Evolutionary conservation across 2,329 filamentous ascomycete species (phyloP), one percentile per base, ranked within the genome.

Genomic region (Hymenoscyphus linearis): DNA sequence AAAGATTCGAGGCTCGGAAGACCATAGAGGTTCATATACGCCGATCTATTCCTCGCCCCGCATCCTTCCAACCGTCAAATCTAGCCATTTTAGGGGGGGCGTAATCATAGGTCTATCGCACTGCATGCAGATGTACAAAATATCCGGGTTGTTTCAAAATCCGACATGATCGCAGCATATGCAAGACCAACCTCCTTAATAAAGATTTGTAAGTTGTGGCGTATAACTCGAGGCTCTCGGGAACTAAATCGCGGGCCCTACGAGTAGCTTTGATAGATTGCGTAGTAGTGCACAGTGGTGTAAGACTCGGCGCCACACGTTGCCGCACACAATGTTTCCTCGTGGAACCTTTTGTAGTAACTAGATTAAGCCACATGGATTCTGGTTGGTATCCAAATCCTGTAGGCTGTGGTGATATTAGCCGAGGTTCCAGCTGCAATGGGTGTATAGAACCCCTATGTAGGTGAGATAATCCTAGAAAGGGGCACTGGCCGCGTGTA

Each of bases 121-220:
- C 35, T 12, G 18, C 35, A 44, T 37, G 55, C 55, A 47, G 14
- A 57, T 57, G 37, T 37, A 57, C 26, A 37, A 27, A 14, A 47
- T 47, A 16, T 14, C 25, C 44, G 26, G 3, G 25, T 18, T 52
- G 57, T 58, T 58, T 58, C 57, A 58, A 37, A 27, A 9, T 31
- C 44, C 53, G 57, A 58, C 31, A 44, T 58, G 44, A 58, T 14
- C 57, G 36, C 27, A 58, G 25, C 40, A n/a, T n/a, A 52, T 52
- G 57, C 40, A 52, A 47, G 44, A 25, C 40, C 18, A 10, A 9
- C n/a, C 40, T 22, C 40, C 40, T 47, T 25, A 47, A 47, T 47
- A 22, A 22, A 22, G 12, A 47, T 47, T 47, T 10, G 40, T 10
- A 13, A 25, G n/a, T 22, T 47, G 40, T 47, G 40, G 18, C 18